These are phyloP conservation scores for Eimeria acervulina DNA, from an alignment of 169 alveolate species.

Conservation along the genomic window DNA sequence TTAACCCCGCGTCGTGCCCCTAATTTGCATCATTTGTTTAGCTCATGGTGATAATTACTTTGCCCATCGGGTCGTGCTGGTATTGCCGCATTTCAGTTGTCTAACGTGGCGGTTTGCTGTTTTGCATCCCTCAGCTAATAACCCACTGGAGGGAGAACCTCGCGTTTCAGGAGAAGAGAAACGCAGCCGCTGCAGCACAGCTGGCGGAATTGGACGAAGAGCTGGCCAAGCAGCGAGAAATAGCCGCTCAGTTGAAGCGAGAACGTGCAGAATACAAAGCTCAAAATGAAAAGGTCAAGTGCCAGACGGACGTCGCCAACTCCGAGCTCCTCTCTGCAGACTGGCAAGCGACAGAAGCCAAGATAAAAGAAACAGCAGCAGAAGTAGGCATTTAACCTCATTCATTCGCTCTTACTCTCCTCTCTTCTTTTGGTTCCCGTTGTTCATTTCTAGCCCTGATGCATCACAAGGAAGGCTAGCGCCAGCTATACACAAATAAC, in stretches of 20 bases:
- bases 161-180: constrained; percentile 89
- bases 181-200: constrained; percentile 87
- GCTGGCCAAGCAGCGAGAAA: constrained; percentile 90
- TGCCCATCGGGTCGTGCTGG: no score
- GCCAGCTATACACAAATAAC: not conserved
- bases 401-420: not conserved
- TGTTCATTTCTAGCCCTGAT: not conserved
- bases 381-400: not conserved
- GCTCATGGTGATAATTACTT: not conserved
- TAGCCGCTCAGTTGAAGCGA: constrained; percentile 88
- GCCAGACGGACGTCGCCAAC: constrained; percentile 94
- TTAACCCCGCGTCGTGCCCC: not conserved
- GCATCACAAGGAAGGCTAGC: not conserved
- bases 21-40: not conserved
- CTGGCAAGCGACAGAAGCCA: constrained; percentile 76
- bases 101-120: no score
- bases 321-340: constrained; percentile 86
- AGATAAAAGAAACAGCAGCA: constrained; percentile 1
- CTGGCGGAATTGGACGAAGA: constrained; percentile 79
- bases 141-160: constrained; percentile 96
- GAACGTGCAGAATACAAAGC: constrained; percentile 89
- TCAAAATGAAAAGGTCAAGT: constrained; percentile 87
- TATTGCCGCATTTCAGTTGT: no score
- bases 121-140: constrained; percentile 70
- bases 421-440: not conserved